Conservation (phyloP, 2,329 filamentous ascomycete species). For the Pseudogymnoascus sp. region DNA sequence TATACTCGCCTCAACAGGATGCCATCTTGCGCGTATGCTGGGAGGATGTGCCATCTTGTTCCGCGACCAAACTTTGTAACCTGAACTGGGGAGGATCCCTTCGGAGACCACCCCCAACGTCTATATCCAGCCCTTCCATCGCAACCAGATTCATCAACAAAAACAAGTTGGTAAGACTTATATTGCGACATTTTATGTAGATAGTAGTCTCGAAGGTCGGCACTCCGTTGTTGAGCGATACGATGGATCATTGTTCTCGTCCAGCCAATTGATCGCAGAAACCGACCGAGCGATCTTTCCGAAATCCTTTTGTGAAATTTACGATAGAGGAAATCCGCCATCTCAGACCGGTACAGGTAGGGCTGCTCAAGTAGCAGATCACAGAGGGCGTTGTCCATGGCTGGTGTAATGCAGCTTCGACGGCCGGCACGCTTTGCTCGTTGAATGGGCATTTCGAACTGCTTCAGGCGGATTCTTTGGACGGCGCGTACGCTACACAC, state of each 20-base stretch:
- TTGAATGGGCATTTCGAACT: neutral
- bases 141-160: conserved; percentile 11
- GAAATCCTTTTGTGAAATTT: neutral
- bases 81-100: conserved; percentile 12
- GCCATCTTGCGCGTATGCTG: conserved; percentile 28
- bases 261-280: conserved; percentile 20
- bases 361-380: conserved; percentile 27
- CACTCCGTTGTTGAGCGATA: conserved; percentile 28
- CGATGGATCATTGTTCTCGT: conserved; percentile 28
- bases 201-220: conserved; percentile 31
- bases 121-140: conserved; percentile 19
- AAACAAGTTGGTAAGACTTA: conserved; percentile 21
- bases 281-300: neutral
- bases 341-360: conserved; percentile 25
- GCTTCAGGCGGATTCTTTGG: neutral
- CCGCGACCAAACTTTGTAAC: neutral
- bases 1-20: conserved; percentile 26
- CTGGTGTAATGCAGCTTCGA: conserved; percentile 20
- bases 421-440: conserved; percentile 18
- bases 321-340: conserved; percentile 23
- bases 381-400: conserved; percentile 24
- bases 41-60: conserved; percentile 19
- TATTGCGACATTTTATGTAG: conserved; percentile 29
- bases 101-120: conserved; percentile 30
- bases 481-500: neutral